These are phyloP conservation scores for Hanseniaspora occidentalis DNA, from an alignment of 805 yeast genomes.

Conservation along the genomic window DNA sequence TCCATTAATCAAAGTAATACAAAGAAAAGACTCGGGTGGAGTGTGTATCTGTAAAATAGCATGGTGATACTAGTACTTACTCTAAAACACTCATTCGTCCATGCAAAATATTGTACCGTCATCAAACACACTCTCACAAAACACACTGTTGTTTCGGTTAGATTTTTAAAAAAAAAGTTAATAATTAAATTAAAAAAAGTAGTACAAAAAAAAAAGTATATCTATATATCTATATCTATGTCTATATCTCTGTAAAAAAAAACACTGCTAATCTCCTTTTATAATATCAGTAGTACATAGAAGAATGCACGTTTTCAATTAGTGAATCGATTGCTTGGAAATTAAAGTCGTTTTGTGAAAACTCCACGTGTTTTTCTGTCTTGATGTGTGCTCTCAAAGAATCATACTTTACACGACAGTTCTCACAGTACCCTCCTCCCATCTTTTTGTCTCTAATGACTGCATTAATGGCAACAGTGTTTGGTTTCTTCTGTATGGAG, in stretches of 20 bases:
- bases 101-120: too few relatives aligned
- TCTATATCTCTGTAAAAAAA: not conserved
- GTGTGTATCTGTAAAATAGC: not conserved
- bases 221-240: not conserved
- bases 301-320: conserved; percentile 29
- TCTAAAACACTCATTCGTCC: not conserved
- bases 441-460: conserved; percentile 15
- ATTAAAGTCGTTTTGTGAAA: conserved; percentile 60
- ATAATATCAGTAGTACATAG: not conserved
- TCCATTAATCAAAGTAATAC: too few relatives aligned
- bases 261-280: too few relatives aligned
- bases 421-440: conserved; percentile 80
- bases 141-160: too few relatives aligned
- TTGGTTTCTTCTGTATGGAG: conserved; percentile 8
- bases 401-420: conserved; percentile 76
- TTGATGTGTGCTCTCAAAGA: conserved; percentile 64
- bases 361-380: conserved; percentile 59
- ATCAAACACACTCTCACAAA: too few relatives aligned
- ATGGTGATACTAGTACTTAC: not conserved
- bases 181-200: too few relatives aligned
- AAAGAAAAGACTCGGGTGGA: too few relatives aligned
- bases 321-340: conserved; percentile 68
- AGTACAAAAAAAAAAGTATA: not conserved
- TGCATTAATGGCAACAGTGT: conserved; percentile 2
- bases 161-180: too few relatives aligned